These are phyloP conservation scores for Chrysopogon serrulatus DNA, from an alignment of 176 grass and related monocot species.

Conservation along the genomic window DNA sequence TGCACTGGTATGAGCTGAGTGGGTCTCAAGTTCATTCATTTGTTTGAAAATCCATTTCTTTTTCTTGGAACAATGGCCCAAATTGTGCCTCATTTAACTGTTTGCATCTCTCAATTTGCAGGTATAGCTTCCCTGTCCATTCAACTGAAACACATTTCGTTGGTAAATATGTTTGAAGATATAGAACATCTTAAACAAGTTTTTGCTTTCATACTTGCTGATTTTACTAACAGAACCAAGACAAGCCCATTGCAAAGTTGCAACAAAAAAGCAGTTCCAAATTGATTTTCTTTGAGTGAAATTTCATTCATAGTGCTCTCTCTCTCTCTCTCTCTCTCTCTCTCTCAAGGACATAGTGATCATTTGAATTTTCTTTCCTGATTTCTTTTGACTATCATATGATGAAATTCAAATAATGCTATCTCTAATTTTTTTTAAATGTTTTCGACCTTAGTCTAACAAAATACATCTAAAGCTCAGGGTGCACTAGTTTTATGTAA, in stretches of 20 bases:
- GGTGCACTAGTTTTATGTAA: background rate
- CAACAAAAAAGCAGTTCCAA: background rate
- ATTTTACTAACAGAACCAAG: background rate
- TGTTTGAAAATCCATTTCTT: background rate
- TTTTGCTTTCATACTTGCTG: background rate
- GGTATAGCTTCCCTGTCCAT: constrained; percentile 1
- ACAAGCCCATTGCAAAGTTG: background rate
- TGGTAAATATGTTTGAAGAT: constrained; percentile 1
- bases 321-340: background rate
- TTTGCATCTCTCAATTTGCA: background rate
- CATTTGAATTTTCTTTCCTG: background rate
- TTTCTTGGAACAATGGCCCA: background rate
- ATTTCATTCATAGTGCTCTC: background rate
- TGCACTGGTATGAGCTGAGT: constrained; percentile 10
- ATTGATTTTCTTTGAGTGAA: background rate
- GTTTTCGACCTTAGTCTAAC: background rate
- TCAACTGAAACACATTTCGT: background rate
- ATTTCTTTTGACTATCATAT: background rate
- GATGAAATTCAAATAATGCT: background rate
- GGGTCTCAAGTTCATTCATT: background rate
- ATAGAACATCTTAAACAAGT: background rate
- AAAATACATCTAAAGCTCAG: background rate
- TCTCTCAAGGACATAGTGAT: background rate
- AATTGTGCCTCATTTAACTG: background rate
- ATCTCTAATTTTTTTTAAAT: background rate